These are phyloP conservation scores for Entonaema liquescens DNA, from an alignment of 495 filamentous ascomycete genomes.

Conservation along the genomic window DNA sequence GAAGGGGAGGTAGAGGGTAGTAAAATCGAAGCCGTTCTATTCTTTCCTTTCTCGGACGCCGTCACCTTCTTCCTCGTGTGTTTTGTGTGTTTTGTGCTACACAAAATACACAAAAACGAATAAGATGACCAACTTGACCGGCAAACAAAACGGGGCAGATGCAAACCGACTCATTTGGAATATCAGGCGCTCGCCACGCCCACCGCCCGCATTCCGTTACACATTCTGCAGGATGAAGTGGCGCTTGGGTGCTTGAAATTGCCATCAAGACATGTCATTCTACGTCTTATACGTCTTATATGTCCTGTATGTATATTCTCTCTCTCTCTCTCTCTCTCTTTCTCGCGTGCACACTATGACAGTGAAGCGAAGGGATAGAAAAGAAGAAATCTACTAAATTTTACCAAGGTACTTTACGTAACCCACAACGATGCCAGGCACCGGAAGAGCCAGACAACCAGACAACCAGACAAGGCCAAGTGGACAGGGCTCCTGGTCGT, in stretches of 20 bases:
- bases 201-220: slow-evolving; percentile 21
- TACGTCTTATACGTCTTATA: neutral
- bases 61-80: neutral
- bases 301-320: no score
- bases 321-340: neutral
- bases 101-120: slow-evolving; percentile 13
- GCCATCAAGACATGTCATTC: neutral
- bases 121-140: slow-evolving; percentile 8
- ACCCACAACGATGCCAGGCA: slow-evolving; percentile 1
- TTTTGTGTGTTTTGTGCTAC: slow-evolving; percentile 17
- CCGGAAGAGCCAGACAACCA: slow-evolving; percentile 2
- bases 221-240: slow-evolving; percentile 40
- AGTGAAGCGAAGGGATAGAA: neutral
- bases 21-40: neutral
- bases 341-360: neutral
- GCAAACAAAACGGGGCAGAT: slow-evolving; percentile 30
- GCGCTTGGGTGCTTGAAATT: slow-evolving; percentile 19
- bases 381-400: neutral
- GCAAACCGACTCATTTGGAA: slow-evolving; percentile 36
- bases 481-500: slow-evolving; percentile 22
- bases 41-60: slow-evolving; percentile 24
- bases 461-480: neutral
- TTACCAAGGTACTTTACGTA: neutral
- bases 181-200: slow-evolving; percentile 34
- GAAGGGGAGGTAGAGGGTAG: slow-evolving; percentile 1